Percentiles rank a stretch among this genome's conserved stretches.
Evolutionary conservation across 2,329 filamentous ascomycete species (phyloP).

Genomic region (Exophiala sp.): DNA sequence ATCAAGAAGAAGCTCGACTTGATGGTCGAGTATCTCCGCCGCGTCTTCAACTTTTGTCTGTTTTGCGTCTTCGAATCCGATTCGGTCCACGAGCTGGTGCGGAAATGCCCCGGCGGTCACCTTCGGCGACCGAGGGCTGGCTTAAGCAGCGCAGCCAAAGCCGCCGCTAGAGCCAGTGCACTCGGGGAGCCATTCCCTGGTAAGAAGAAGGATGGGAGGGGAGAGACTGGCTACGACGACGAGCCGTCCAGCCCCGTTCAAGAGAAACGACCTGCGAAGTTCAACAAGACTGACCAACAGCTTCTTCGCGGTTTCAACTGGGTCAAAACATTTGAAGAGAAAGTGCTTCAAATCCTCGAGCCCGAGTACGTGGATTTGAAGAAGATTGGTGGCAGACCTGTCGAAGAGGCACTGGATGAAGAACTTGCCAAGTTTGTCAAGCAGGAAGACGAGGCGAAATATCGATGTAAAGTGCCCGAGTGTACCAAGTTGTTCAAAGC

Average conservation of each 20-base stretch:
- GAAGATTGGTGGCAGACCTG: slow-evolving; percentile 81
- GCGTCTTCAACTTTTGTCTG: slow-evolving; percentile 98
- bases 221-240: slow-evolving; percentile 59
- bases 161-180: slow-evolving; percentile 78
- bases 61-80: slow-evolving; percentile 99
- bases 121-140: slow-evolving; percentile 83
- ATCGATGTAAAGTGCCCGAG: slow-evolving; percentile 90
- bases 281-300: slow-evolving; percentile 80
- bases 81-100: slow-evolving; percentile 88
- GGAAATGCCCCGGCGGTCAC: slow-evolving; percentile 97
- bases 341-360: slow-evolving; percentile 85
- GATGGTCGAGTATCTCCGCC: slow-evolving; percentile 89
- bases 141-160: slow-evolving; percentile 73
- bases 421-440: slow-evolving; percentile 85
- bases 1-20: slow-evolving; percentile 98
- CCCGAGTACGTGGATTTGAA: slow-evolving; percentile 79
- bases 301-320: slow-evolving; percentile 94
- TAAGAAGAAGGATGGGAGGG: slow-evolving; percentile 62
- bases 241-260: slow-evolving; percentile 57
- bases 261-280: slow-evolving; percentile 64
- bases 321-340: slow-evolving; percentile 98
- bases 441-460: slow-evolving; percentile 96
- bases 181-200: slow-evolving; percentile 75
- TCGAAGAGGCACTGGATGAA: slow-evolving; percentile 80
- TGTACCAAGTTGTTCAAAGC: slow-evolving; percentile 97